These are phyloP conservation scores for Backusella mclennaniae DNA, from an alignment of 192 early-diverging fungal genomes.

Conservation along the genomic window DNA sequence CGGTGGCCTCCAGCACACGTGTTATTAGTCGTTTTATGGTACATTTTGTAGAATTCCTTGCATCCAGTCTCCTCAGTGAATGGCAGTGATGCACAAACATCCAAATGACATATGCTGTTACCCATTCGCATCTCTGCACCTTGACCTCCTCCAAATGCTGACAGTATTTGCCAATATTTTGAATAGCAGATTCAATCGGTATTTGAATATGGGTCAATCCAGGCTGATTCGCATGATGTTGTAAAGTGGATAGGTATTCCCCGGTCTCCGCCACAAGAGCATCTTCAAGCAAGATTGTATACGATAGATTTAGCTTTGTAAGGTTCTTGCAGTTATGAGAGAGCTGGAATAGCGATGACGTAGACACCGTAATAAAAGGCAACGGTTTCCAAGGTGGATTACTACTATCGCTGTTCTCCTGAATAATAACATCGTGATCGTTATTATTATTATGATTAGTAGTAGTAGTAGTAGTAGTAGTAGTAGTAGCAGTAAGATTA, in stretches of 20 bases:
- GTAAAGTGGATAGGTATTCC: constrained; percentile 45
- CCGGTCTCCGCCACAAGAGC: constrained; percentile 45
- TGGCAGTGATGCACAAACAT: constrained; percentile 29
- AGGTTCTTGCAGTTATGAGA: constrained; percentile 38
- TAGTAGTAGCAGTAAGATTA: too few species aligned
- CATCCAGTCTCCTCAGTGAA: constrained; percentile 35
- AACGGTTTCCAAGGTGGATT: neutral
- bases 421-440: neutral
- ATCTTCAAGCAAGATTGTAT: constrained; percentile 32
- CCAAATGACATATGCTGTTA: constrained; percentile 38
- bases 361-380: constrained; percentile 38
- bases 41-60: constrained; percentile 39
- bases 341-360: constrained; percentile 46
- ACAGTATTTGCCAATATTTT: constrained; percentile 41
- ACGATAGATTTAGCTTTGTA: constrained; percentile 34
- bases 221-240: constrained; percentile 40
- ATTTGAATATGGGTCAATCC: constrained; percentile 42
- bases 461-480: too few species aligned
- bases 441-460: neutral
- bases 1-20: constrained; percentile 25
- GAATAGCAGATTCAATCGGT: constrained; percentile 31
- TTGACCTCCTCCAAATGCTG: constrained; percentile 28
- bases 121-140: constrained; percentile 46
- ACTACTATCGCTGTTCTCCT: neutral
- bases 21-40: constrained; percentile 24